phyloP scores from a whole-genome alignment of 192 early-diverging fungal genomes.

The Dissophora ornata region DNA sequence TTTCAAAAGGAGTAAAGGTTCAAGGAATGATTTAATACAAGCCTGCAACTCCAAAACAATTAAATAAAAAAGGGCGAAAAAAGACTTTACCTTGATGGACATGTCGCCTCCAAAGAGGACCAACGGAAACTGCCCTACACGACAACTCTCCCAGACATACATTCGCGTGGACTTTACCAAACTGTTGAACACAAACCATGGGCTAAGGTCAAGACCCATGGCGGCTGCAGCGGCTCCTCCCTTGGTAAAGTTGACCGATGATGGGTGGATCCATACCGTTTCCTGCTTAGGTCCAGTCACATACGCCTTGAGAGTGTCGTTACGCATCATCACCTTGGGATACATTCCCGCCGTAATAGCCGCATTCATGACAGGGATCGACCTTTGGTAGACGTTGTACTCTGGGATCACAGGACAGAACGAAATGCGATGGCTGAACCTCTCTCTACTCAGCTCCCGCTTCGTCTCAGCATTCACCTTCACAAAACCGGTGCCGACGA shows the following conservation, averaged over 20 bases:
- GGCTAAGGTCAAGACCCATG: constrained; percentile 29
- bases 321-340: constrained; percentile 74
- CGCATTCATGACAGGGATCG: constrained; percentile 72
- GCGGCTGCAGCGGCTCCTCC: constrained; percentile 25
- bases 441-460: constrained; percentile 31
- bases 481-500: constrained; percentile 65
- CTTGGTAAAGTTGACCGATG: constrained; percentile 72
- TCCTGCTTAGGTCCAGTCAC: constrained; percentile 57
- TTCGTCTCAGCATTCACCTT: constrained; percentile 36
- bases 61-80: not conserved
- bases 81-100: constrained; percentile 56
- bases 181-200: constrained; percentile 65
- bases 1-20: too few species aligned
- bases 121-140: constrained; percentile 55
- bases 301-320: constrained; percentile 47
- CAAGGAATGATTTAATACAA: too few species aligned
- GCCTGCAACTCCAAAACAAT: too few species aligned
- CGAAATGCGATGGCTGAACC: constrained; percentile 33
- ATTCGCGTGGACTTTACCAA: constrained; percentile 60
- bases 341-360: constrained; percentile 86
- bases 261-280: constrained; percentile 81
- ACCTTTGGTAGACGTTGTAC: constrained; percentile 56
- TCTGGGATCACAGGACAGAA: constrained; percentile 55
- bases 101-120: constrained; percentile 63
- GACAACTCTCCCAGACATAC: constrained; percentile 63